phyloP scores from a whole-genome alignment of 441 rosid species.

The Pelargonium myrrhifolium region DNA sequence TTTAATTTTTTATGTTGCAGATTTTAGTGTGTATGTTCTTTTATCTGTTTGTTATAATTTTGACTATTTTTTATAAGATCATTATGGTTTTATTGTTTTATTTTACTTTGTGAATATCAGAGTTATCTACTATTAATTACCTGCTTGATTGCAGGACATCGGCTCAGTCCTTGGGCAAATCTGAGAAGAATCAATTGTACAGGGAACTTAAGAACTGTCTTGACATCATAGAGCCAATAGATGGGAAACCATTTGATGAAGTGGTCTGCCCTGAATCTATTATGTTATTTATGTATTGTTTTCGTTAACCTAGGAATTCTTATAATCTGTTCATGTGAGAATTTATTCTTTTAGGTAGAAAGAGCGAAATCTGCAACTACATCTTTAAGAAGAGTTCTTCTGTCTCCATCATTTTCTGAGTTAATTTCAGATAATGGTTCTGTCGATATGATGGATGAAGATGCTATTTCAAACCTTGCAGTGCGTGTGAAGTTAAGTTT shows the following conservation, averaged over 20 bases:
- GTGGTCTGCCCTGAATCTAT: slow-evolving; percentile 40
- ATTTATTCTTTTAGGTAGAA: slow-evolving; percentile 56
- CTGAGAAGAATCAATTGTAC: slow-evolving; percentile 60
- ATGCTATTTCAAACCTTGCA: slow-evolving; percentile 72
- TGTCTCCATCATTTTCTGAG: slow-evolving; percentile 80
- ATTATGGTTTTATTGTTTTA: slow-evolving; percentile 6
- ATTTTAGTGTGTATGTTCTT: neutral
- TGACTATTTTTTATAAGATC: neutral
- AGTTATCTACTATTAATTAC: slow-evolving; percentile 15
- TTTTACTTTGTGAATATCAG: neutral
- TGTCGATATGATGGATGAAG: slow-evolving; percentile 90
- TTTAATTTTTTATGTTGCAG: slow-evolving; percentile 5
- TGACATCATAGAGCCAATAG: slow-evolving; percentile 61
- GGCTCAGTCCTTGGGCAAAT: slow-evolving; percentile 42
- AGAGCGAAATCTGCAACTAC: slow-evolving; percentile 68
- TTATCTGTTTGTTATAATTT: slow-evolving; percentile 5
- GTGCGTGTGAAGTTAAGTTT: slow-evolving; percentile 67
- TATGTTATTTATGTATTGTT: neutral
- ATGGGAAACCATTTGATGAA: slow-evolving; percentile 67
- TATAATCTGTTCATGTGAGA: slow-evolving; percentile 28
- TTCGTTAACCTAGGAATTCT: slow-evolving; percentile 9
- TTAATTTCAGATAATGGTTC: slow-evolving; percentile 68
- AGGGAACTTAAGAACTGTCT: slow-evolving; percentile 65
- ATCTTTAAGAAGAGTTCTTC: slow-evolving; percentile 71
- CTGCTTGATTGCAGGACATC: slow-evolving; percentile 37